These are phyloP conservation scores for Erodium texanum DNA, from an alignment of 441 rosid genomes.

Conservation along the genomic window DNA sequence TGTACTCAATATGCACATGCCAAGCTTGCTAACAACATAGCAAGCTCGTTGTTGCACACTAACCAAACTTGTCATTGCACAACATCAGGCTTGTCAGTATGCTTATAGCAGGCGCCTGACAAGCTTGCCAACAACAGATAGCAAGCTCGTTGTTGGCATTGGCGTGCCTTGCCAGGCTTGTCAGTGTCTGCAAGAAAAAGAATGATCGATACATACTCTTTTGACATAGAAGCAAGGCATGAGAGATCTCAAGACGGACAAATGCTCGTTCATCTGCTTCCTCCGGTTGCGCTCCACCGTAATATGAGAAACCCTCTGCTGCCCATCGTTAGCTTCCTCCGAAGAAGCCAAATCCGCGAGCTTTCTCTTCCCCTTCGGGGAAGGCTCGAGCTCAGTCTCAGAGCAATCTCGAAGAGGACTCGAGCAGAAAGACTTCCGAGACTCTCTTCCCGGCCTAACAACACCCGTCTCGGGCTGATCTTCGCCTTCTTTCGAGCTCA, in stretches of 20 bases:
- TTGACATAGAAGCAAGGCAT: constrained; percentile 98
- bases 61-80: too few relatives aligned
- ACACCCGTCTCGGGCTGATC: too few relatives aligned
- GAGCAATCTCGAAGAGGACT: constrained; percentile 21
- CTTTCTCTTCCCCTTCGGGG: constrained; percentile 42
- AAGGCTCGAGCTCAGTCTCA: constrained; percentile 33
- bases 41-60: too few relatives aligned
- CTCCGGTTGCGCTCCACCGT: constrained; percentile 92
- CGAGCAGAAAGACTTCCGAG: constrained; percentile 26
- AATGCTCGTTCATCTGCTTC: constrained; percentile 93
- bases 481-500: too few relatives aligned
- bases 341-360: constrained; percentile 14
- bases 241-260: constrained; percentile 69
- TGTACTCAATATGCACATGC: too few relatives aligned
- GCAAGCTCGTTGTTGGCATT: too few relatives aligned
- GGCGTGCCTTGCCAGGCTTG: too few relatives aligned
- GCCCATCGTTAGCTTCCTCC: constrained; percentile 50
- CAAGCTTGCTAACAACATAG: too few relatives aligned
- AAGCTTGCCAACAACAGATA: too few relatives aligned
- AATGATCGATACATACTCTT: constrained; percentile 41
- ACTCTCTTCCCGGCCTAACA: neutral
- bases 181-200: too few relatives aligned
- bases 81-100: too few relatives aligned
- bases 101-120: too few relatives aligned
- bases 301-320: constrained; percentile 62